Conservation (phyloP, 2,329 filamentous ascomycete species). For the Fusarium poae region DNA sequence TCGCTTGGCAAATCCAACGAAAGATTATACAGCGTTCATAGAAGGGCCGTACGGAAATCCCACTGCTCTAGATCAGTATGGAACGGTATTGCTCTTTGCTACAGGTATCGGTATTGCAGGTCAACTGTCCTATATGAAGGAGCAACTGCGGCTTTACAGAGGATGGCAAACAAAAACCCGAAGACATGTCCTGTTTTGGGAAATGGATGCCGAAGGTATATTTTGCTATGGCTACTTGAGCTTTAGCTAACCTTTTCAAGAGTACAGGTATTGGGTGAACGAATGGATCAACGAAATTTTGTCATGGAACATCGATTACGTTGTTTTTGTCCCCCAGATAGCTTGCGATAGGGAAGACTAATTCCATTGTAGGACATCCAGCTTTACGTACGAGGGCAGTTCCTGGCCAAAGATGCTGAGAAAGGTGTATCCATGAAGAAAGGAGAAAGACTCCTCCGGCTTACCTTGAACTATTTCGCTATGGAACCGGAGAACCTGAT, state of each 20-base stretch:
- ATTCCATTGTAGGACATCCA: conserved; percentile 7
- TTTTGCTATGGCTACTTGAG: background rate
- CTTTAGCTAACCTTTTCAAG: conserved; percentile 1
- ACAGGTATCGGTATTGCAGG: conserved; percentile 17
- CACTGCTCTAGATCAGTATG: background rate
- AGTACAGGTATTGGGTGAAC: conserved; percentile 17
- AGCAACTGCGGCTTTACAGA: conserved; percentile 12
- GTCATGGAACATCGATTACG: conserved; percentile 19
- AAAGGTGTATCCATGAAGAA: conserved; percentile 7
- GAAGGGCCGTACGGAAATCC: background rate
- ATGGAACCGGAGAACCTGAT: conserved; percentile 17
- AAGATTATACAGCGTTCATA: background rate
- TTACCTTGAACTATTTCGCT: conserved; percentile 13
- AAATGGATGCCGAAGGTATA: conserved; percentile 20
- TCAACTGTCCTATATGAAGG: conserved; percentile 18
- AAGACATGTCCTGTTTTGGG: conserved; percentile 19
- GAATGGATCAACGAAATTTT: conserved; percentile 21
- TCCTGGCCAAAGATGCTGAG: conserved; percentile 11
- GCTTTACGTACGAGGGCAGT: conserved; percentile 12
- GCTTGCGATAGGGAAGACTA: background rate
- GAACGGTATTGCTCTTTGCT: conserved; percentile 12
- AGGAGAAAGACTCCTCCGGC: conserved; percentile 10
- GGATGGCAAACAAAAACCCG: conserved; percentile 18
- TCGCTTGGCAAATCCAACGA: background rate
- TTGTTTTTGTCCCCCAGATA: background rate